These are phyloP conservation scores for Dendrobium huoshanense DNA, from an alignment of 106 monocot species.

Conservation along the genomic window DNA sequence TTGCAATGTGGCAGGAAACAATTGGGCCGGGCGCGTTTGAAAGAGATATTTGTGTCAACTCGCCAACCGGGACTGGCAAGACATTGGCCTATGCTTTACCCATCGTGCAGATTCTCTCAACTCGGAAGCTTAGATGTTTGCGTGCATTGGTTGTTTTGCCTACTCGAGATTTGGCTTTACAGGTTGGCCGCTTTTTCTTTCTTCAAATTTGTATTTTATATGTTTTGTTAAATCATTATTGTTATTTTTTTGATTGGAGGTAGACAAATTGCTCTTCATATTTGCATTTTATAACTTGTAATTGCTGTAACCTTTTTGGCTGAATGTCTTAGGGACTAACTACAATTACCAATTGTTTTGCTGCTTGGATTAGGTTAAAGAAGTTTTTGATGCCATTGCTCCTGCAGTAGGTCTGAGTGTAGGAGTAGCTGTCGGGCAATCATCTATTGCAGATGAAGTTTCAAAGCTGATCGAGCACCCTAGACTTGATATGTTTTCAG, in stretches of 20 bases:
- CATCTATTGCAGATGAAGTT: slow-evolving; percentile 86
- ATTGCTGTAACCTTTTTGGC: no score
- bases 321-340: background rate
- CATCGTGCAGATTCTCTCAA: slow-evolving; percentile 79
- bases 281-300: background rate
- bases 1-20: slow-evolving; percentile 80
- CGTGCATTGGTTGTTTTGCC: slow-evolving; percentile 84
- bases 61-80: slow-evolving; percentile 97
- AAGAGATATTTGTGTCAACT: slow-evolving; percentile 90
- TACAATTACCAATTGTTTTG: background rate
- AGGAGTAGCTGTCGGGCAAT: slow-evolving; percentile 88
- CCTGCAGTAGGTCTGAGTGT: slow-evolving; percentile 71
- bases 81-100: slow-evolving; percentile 94
- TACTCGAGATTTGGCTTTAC: slow-evolving; percentile 82
- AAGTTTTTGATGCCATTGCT: slow-evolving; percentile 81
- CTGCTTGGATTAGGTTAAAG: slow-evolving; percentile 61
- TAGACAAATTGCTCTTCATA: background rate
- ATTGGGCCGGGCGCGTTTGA: slow-evolving; percentile 88
- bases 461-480: slow-evolving; percentile 53
- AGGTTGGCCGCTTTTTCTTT: slow-evolving; percentile 23
- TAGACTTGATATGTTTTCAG: slow-evolving; percentile 37
- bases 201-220: background rate
- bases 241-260: background rate
- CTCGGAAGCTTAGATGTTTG: slow-evolving; percentile 55
- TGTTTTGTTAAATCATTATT: background rate